These are phyloP conservation scores for Ophiostoma montium DNA, from an alignment of 2,329 filamentous ascomycete genomes.

Conservation along the genomic window DNA sequence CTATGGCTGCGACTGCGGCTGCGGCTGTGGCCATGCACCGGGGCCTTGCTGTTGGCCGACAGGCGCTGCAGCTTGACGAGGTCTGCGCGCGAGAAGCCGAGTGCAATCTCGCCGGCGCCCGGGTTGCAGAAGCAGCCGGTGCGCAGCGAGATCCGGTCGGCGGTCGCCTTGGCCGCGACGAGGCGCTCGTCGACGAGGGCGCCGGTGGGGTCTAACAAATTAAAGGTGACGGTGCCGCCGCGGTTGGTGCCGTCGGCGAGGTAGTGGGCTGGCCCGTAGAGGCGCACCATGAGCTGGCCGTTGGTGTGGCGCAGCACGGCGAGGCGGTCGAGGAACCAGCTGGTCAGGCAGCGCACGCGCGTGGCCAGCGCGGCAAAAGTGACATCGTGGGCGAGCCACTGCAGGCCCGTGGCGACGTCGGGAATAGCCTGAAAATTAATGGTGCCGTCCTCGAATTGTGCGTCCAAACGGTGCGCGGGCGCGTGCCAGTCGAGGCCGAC, in stretches of 20 bases:
- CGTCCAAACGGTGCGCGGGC: slow-evolving; percentile 16
- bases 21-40: not conserved
- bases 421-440: slow-evolving; percentile 26
- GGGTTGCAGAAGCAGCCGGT: slow-evolving; percentile 31
- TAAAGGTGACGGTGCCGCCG: slow-evolving; percentile 26
- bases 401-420: slow-evolving; percentile 23
- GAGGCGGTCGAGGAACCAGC: slow-evolving; percentile 22
- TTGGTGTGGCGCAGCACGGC: slow-evolving; percentile 19
- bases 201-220: slow-evolving; percentile 22
- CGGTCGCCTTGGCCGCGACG: slow-evolving; percentile 21
- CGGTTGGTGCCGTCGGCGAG: slow-evolving; percentile 14
- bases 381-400: slow-evolving; percentile 21
- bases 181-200: slow-evolving; percentile 23
- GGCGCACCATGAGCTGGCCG: slow-evolving; percentile 19
- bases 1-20: not conserved
- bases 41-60: not conserved
- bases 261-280: slow-evolving; percentile 22
- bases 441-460: slow-evolving; percentile 27
- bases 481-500: slow-evolving; percentile 21
- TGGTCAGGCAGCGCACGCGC: slow-evolving; percentile 24
- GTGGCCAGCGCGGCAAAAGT: slow-evolving; percentile 18
- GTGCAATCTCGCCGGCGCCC: slow-evolving; percentile 23
- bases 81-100: slow-evolving; percentile 16
- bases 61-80: slow-evolving; percentile 11
- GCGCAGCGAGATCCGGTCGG: slow-evolving; percentile 23